Conservation (phyloP, 2,329 filamentous ascomycete species). For the Thielaviopsis musarum region DNA sequence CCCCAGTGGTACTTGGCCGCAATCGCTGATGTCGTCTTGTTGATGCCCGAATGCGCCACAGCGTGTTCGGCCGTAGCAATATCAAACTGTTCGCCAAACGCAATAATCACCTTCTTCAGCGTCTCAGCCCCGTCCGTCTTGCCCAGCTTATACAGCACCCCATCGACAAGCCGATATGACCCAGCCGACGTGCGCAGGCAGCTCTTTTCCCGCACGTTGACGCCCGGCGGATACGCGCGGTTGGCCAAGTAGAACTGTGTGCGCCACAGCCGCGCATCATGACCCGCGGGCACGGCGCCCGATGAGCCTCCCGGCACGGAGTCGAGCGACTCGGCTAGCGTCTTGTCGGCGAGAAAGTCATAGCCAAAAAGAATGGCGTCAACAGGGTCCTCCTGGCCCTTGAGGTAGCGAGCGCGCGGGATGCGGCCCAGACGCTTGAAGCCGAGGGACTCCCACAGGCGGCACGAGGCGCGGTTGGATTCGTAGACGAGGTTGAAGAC, state of each 20-base stretch:
- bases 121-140: constrained; percentile 6
- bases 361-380: constrained; percentile 67
- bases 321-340: constrained; percentile 18
- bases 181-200: constrained; percentile 83
- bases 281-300: constrained; percentile 6
- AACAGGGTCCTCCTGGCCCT: constrained; percentile 49
- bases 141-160: constrained; percentile 78
- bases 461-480: constrained; percentile 77
- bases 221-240: constrained; percentile 80
- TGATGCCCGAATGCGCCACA: constrained; percentile 74
- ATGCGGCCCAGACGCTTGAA: constrained; percentile 86
- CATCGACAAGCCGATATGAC: constrained; percentile 72
- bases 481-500: constrained; percentile 93
- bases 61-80: constrained; percentile 67
- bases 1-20: constrained; percentile 95
- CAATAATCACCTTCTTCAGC: constrained; percentile 77
- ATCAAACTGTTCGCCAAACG: constrained; percentile 77
- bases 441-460: constrained; percentile 80
- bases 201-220: constrained; percentile 89
- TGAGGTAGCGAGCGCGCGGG: constrained; percentile 51
- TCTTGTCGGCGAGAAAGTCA: constrained; percentile 33
- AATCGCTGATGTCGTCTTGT: constrained; percentile 91
- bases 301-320: not conserved
- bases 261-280: constrained; percentile 92
- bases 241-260: constrained; percentile 95